A percentile compares a stretch with the other conserved stretches of the same genome.
Evolutionary conservation across 2,329 filamentous ascomycete species (phyloP).

Genomic region (Balansia obtecta): DNA sequence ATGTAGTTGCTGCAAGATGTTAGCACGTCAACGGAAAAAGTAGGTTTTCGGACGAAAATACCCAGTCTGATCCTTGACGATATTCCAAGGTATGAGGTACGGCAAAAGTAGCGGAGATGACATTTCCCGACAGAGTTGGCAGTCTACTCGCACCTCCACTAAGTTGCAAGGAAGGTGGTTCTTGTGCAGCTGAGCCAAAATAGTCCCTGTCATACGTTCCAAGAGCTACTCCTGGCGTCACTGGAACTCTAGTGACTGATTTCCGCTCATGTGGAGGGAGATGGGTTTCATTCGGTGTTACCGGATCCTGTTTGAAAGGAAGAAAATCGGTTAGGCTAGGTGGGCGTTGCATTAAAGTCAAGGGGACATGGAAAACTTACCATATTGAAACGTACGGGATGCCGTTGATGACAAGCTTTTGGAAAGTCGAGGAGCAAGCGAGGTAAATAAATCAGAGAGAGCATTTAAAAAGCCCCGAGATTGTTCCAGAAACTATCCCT

Average conservation of each 20-base stretch:
- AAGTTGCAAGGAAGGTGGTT: not conserved
- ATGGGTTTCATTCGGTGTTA: slow-evolving; percentile 1
- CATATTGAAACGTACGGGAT: not conserved
- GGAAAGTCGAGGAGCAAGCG: not conserved
- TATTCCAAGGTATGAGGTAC: slow-evolving; percentile 2
- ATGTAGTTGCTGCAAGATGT: slow-evolving; percentile 1
- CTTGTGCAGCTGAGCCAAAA: not conserved
- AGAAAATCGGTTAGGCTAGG: not conserved
- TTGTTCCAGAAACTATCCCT: not conserved
- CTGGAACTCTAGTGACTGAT: slow-evolving; percentile 3
- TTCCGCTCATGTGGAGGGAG: slow-evolving; percentile 5
- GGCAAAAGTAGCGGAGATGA: slow-evolving; percentile 4
- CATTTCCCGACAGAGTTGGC: not conserved
- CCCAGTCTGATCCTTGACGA: slow-evolving; percentile 1
- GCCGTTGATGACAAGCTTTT: not conserved
- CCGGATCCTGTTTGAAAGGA: not conserved
- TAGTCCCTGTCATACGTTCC: slow-evolving; percentile 5
- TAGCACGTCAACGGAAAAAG: not conserved
- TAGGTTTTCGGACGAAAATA: not conserved
- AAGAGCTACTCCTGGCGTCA: slow-evolving; percentile 6
- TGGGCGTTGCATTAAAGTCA: not conserved
- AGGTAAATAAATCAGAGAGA: not conserved
- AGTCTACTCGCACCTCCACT: not conserved
- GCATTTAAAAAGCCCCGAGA: not conserved
- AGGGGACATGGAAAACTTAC: not conserved